Evolutionary conservation across 148 eudicot genomes (phyloP).

Genomic region (Simmondsia chinensis): DNA sequence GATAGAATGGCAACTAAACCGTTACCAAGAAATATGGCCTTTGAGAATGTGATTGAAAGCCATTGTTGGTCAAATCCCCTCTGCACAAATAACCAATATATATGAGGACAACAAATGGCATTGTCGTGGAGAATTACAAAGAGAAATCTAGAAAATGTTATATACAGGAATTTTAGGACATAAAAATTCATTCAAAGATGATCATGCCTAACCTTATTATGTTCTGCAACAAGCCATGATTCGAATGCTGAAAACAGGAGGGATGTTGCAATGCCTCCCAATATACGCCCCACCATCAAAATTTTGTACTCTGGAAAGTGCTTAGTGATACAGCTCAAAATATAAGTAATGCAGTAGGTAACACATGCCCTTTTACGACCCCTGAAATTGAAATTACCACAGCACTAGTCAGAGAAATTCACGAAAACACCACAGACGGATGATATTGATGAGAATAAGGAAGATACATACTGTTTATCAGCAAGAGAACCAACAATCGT

Average conservation of each 20-base stretch:
- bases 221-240: constrained; percentile 97
- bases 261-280: constrained; percentile 97
- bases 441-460: not conserved
- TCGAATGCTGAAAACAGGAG: constrained; percentile 89
- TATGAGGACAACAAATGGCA: not conserved
- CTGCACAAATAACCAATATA: constrained; percentile 35
- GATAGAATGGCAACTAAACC: constrained; percentile 89
- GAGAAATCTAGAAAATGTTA: not conserved
- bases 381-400: constrained; percentile 28
- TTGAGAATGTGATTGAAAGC: constrained; percentile 93
- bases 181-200: not conserved
- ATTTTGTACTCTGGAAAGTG: constrained; percentile 83
- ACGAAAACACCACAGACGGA: not conserved
- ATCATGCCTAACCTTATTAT: constrained; percentile 51
- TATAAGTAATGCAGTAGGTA: constrained; percentile 86
- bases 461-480: constrained; percentile 59
- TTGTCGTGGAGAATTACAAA: not conserved
- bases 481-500: constrained; percentile 93
- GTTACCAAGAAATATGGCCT: constrained; percentile 94
- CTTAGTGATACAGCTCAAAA: constrained; percentile 83
- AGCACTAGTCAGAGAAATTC: not conserved
- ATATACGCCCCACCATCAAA: constrained; percentile 82
- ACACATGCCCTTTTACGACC: constrained; percentile 92
- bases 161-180: not conserved
- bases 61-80: constrained; percentile 88